A percentile compares a stretch with the other conserved stretches of the same genome.
phyloP scores from a whole-genome alignment of 495 filamentous ascomycete genomes.

The Massariosphaeria phaeospora region DNA sequence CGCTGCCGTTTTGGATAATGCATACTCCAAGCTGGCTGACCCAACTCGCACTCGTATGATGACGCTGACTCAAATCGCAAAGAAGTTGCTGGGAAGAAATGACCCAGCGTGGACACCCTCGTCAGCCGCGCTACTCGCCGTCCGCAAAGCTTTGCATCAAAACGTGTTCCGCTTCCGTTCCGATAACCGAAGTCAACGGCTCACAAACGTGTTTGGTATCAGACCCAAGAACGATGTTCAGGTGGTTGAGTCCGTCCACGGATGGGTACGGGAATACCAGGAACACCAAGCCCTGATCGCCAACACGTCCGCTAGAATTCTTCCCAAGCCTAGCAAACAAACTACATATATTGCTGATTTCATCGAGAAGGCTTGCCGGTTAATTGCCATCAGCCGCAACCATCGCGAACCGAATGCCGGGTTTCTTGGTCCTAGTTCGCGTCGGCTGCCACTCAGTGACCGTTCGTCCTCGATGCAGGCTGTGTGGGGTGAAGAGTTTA shows the following conservation, averaged over 20 bases:
- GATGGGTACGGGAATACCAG: slow-evolving; percentile 58
- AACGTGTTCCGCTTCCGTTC: slow-evolving; percentile 51
- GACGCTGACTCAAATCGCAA: slow-evolving; percentile 60
- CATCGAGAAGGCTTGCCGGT: slow-evolving; percentile 55
- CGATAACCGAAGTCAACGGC: slow-evolving; percentile 38
- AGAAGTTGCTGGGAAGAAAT: slow-evolving; percentile 44
- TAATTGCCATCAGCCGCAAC: slow-evolving; percentile 64
- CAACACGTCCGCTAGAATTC: slow-evolving; percentile 13
- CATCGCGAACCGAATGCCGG: slow-evolving; percentile 56
- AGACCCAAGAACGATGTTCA: slow-evolving; percentile 46
- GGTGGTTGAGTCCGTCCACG: slow-evolving; percentile 46
- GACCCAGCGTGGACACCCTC: slow-evolving; percentile 42
- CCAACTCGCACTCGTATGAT: slow-evolving; percentile 44
- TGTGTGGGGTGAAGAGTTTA: slow-evolving; percentile 34
- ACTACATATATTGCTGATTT: slow-evolving; percentile 51
- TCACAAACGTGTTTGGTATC: slow-evolving; percentile 46
- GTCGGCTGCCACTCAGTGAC: slow-evolving; percentile 40
- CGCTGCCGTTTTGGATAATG: slow-evolving; percentile 40
- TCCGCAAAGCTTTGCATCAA: slow-evolving; percentile 58
- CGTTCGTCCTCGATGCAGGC: slow-evolving; percentile 12
- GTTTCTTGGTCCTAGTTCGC: slow-evolving; percentile 47
- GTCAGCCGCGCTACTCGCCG: slow-evolving; percentile 57
- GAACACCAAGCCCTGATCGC: slow-evolving; percentile 40
- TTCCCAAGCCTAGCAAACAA: slow-evolving; percentile 30
- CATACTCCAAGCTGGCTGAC: slow-evolving; percentile 41